A percentile compares a stretch with the other conserved stretches of the same genome.
phyloP scores from a whole-genome alignment of 768 basidiomycete genomes.

The Leccinum subgranulosum region DNA sequence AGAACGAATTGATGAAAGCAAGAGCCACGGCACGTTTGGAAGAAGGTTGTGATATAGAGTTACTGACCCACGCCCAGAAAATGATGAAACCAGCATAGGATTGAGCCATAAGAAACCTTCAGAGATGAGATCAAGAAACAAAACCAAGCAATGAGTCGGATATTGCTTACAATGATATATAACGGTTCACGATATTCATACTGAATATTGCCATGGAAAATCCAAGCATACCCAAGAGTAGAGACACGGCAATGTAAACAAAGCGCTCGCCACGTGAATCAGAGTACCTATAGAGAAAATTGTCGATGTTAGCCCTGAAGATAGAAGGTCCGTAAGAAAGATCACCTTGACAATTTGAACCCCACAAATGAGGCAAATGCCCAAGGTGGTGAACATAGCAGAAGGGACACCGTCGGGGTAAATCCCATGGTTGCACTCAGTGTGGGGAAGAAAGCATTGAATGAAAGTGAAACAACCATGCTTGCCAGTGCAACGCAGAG shows the following conservation, averaged over 20 bases:
- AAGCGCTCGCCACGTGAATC: constrained; percentile 70
- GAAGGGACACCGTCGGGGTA: constrained; percentile 57
- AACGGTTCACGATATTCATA: constrained; percentile 59
- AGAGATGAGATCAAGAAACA: not conserved
- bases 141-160: not conserved
- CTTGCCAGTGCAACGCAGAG: constrained; percentile 61
- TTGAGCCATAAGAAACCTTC: constrained; percentile 74
- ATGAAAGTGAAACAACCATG: constrained; percentile 58
- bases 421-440: constrained; percentile 71
- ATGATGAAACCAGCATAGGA: constrained; percentile 71
- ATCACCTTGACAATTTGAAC: constrained; percentile 50
- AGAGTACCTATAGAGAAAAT: constrained; percentile 50
- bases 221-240: constrained; percentile 61
- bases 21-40: constrained; percentile 89
- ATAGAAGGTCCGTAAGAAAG: not conserved
- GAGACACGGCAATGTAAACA: constrained; percentile 55
- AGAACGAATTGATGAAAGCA: constrained; percentile 78
- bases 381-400: constrained; percentile 74
- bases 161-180: constrained; percentile 55
- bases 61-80: constrained; percentile 53
- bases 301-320: not conserved
- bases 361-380: constrained; percentile 56
- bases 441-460: constrained; percentile 81
- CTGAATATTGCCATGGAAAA: constrained; percentile 65
- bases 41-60: constrained; percentile 69